Evolutionary conservation across 2,329 filamentous ascomycete genomes (phyloP), one percentile per base, ranked within the genome.

Genomic region (Pyrenophora graminea): DNA sequence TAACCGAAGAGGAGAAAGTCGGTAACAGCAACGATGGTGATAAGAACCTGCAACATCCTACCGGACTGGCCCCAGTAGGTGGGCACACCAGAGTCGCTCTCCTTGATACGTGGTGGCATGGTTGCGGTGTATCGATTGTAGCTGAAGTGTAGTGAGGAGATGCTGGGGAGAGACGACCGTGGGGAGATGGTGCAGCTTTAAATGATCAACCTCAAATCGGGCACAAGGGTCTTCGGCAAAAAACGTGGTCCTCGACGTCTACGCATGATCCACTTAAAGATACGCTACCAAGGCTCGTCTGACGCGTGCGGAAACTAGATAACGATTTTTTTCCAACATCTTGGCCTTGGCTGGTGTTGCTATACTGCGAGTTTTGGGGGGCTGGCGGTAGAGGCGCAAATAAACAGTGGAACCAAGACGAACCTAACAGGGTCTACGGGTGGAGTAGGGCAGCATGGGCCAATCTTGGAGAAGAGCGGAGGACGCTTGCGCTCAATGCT

Each of bases 1-100:
- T 80, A 80, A 42, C 78, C 78, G 56, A 79, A 79, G 12, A 80
- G 68, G 47, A 80, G 75, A 32, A 78, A 78, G 18, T 77, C 78
- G 36, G 79, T 68, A 5, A 75, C 74, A 13, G 76, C 76, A 54
- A 79, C 79, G 37, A 70, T 66, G 51, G 77, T 71, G 44, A 75
- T 63, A 34, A 67, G 62, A 18, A 68, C 53, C 54, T 68, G 63
- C 33, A 70, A 58, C 45, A 61, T 59, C 48, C 64, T 63, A 37
- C 66, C 66, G 42, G 64, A 67, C 49, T 61, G 53, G 33, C 64
- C 64, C 64, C 64, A 67, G 51, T 66, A 67, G 51, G 64, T 67
- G 59, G 64, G 64, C 27, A 67, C 53, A 45, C 64, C 64, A 48
- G 46, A 39, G 40, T 58, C 58, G 25, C 55, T 61, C 48, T 67